Conservation (phyloP, 768 basidiomycete genomes). For the Tylopilus rubrobrunneus region DNA sequence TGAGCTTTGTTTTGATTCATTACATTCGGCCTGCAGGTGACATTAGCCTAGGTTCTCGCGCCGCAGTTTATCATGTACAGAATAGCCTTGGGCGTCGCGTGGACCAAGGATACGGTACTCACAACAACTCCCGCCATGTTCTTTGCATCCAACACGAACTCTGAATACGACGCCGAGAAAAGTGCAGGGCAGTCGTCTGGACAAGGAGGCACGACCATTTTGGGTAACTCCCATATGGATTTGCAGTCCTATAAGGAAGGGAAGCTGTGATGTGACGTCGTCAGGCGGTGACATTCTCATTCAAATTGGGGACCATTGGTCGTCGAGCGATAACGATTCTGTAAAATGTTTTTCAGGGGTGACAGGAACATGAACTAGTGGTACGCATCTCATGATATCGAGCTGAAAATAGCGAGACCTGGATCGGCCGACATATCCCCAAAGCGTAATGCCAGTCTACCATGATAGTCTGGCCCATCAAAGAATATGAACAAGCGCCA, state of each 20-base stretch:
- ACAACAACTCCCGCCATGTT: background rate
- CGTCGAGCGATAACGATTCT: background rate
- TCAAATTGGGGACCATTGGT: background rate
- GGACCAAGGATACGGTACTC: background rate
- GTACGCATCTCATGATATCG: background rate
- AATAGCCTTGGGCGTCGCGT: background rate
- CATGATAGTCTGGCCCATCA: no score
- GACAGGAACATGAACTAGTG: background rate
- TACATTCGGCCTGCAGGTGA: background rate
- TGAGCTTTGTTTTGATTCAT: background rate
- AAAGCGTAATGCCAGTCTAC: no score
- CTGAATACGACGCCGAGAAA: background rate
- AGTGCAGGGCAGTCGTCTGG: background rate
- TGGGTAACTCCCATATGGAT: background rate
- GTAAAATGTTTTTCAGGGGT: background rate
- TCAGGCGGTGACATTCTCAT: background rate
- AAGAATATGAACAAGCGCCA: background rate
- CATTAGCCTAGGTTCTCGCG: background rate
- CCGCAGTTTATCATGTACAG: background rate
- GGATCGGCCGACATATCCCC: background rate
- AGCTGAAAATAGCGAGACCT: background rate
- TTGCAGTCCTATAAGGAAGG: slow-evolving; percentile 4
- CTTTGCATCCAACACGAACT: background rate
- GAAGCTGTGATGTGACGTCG: background rate
- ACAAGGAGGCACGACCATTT: background rate